A percentile compares a stretch with the other conserved stretches of the same genome.
Conservation (phyloP, 805 yeast species). For the Komagataella mondaviorum region DNA sequence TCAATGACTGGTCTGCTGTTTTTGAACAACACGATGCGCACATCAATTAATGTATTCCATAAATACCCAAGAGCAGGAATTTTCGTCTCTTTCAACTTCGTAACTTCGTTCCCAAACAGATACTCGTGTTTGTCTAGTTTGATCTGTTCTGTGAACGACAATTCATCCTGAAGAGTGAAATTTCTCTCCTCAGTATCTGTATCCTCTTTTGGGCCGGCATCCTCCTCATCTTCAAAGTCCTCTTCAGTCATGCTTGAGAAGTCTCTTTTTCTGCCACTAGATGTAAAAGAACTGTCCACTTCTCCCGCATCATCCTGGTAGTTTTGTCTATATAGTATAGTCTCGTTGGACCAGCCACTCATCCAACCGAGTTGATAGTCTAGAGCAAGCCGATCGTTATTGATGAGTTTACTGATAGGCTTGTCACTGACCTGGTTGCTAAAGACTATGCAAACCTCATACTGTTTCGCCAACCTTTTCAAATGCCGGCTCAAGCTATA, state of each 20-base stretch:
- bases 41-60: constrained; percentile 39
- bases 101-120: constrained; percentile 16
- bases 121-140: constrained; percentile 13
- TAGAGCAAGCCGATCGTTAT: constrained; percentile 22
- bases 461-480: constrained; percentile 29
- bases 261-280: background rate
- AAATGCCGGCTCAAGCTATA: constrained; percentile 32
- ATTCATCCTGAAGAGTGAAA: background rate
- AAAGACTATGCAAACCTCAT: constrained; percentile 47
- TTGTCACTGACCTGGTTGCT: constrained; percentile 75
- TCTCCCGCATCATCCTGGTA: constrained; percentile 4
- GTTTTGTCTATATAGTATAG: constrained; percentile 18
- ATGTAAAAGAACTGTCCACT: constrained; percentile 1
- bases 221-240: constrained; percentile 1
- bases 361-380: constrained; percentile 63
- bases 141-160: constrained; percentile 12
- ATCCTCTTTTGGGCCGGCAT: constrained; percentile 3
- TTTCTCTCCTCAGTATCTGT: constrained; percentile 1
- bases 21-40: constrained; percentile 32
- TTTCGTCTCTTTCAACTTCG: constrained; percentile 17
- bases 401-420: constrained; percentile 20
- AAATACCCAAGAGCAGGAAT: constrained; percentile 42
- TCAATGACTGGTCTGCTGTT: constrained; percentile 24
- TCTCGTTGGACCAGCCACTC: constrained; percentile 57
- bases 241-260: background rate